These are phyloP conservation scores for Arachis monticola DNA, from an alignment of 331 rosid species.

Conservation along the genomic window DNA sequence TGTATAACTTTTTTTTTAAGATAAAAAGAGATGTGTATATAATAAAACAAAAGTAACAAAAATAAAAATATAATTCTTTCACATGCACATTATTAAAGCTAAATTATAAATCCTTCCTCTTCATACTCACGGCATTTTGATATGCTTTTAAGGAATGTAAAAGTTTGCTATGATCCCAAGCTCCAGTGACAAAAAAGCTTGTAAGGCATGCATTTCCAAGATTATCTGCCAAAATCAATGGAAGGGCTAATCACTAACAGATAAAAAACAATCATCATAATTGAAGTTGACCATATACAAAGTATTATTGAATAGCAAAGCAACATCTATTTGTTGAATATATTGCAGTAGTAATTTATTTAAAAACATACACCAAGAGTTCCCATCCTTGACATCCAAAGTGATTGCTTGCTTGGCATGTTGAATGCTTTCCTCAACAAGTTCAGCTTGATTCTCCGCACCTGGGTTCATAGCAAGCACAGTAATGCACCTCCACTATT, in stretches of 20 bases:
- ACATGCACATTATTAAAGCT: conserved; percentile 27
- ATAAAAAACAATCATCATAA: conserved; percentile 10
- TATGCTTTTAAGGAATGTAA: conserved; percentile 87
- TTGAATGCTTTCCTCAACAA: conserved; percentile 92
- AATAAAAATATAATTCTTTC: conserved; percentile 28
- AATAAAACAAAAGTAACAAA: conserved; percentile 4
- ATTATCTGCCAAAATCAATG: conserved; percentile 64
- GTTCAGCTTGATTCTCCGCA: conserved; percentile 74
- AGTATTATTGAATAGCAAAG: conserved; percentile 21
- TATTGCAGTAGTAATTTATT: conserved; percentile 8
- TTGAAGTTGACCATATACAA: background rate
- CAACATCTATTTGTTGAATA: conserved; percentile 21
- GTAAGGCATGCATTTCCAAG: conserved; percentile 95
- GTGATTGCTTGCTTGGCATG: conserved; percentile 89
- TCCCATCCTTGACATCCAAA: conserved; percentile 93
- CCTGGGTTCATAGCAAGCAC: conserved; percentile 51
- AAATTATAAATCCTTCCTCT: conserved; percentile 45
- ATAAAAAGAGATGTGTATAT: too few species aligned
- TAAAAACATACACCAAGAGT: conserved; percentile 86
- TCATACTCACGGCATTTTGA: conserved; percentile 89
- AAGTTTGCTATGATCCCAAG: conserved; percentile 89
- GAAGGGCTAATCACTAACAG: conserved; percentile 8
- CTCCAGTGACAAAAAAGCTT: conserved; percentile 81
- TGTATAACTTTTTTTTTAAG: background rate
- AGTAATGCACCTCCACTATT: conserved; percentile 4